These are phyloP conservation scores for Sonneratia caseolaris DNA, from an alignment of 345 rosid species.

Conservation along the genomic window DNA sequence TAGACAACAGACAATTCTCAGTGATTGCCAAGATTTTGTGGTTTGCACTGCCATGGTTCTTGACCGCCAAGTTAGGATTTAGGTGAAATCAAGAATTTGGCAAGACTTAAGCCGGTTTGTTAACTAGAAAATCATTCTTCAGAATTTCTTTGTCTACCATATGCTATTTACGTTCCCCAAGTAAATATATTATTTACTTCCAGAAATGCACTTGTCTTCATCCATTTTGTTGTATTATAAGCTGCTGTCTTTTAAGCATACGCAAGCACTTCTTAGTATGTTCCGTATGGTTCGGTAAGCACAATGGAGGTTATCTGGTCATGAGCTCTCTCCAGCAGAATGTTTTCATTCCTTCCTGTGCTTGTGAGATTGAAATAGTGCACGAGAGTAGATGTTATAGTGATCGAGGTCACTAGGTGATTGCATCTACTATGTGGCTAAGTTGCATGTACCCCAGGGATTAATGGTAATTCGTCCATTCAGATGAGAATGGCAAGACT, in stretches of 20 bases:
- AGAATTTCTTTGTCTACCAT: neutral
- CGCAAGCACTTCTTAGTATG: too few relatives aligned
- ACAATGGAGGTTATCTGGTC: too few relatives aligned
- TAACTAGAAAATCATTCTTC: neutral
- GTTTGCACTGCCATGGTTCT: neutral
- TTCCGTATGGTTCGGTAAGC: too few relatives aligned
- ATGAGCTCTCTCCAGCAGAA: neutral
- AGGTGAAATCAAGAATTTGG: neutral
- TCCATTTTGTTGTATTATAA: neutral
- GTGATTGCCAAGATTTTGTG: neutral
- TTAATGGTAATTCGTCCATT: too few relatives aligned
- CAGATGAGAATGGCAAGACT: too few relatives aligned
- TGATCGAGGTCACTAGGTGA: too few relatives aligned
- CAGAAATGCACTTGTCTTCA: neutral
- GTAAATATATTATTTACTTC: neutral
- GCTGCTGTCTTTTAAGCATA: too few relatives aligned
- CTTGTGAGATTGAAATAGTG: neutral
- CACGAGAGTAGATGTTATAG: too few relatives aligned
- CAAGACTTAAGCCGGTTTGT: neutral
- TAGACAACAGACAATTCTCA: slow-evolving; percentile 11
- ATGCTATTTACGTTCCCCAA: neutral
- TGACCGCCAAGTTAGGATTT: neutral
- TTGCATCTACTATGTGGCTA: too few relatives aligned
- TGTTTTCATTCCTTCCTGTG: too few relatives aligned
- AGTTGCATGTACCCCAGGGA: too few relatives aligned